These are phyloP conservation scores for Glaciozyma martinii DNA, from an alignment of 768 basidiomycete species.

Conservation along the genomic window DNA sequence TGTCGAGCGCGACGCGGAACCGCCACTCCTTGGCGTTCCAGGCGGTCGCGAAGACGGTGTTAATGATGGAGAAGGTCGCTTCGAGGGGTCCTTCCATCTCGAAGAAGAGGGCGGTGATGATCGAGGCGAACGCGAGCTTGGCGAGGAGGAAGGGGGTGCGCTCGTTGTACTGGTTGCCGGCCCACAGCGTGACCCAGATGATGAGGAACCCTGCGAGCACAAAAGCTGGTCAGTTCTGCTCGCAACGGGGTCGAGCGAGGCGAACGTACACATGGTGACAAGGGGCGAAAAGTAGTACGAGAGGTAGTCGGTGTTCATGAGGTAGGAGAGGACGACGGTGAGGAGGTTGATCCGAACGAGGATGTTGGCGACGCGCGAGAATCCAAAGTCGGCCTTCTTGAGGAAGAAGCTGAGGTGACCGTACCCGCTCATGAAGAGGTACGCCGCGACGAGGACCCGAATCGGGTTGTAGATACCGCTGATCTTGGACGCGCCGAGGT, in stretches of 20 bases:
- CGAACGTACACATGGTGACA: conserved; percentile 58
- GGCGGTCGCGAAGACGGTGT: conserved; percentile 58
- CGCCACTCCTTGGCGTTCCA: conserved; percentile 84
- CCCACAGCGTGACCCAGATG: conserved; percentile 68
- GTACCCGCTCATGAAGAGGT: conserved; percentile 79
- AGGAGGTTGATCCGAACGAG: conserved; percentile 75
- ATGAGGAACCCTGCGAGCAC: conserved; percentile 55
- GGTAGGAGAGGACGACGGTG: conserved; percentile 71
- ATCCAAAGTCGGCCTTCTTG: conserved; percentile 78
- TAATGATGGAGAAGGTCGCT: conserved; percentile 54
- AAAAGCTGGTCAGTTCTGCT: not conserved
- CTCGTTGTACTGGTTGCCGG: conserved; percentile 66
- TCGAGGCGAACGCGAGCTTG: conserved; percentile 63
- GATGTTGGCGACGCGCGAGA: conserved; percentile 64
- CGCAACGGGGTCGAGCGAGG: not conserved
- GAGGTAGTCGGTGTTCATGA: conserved; percentile 85
- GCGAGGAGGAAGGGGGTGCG: conserved; percentile 55
- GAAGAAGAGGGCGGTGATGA: conserved; percentile 58
- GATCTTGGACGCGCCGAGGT: conserved; percentile 77
- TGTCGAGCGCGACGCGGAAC: conserved; percentile 79
- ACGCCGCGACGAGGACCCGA: conserved; percentile 71
- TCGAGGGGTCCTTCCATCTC: conserved; percentile 55
- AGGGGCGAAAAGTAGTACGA: conserved; percentile 85
- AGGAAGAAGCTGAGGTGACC: conserved; percentile 65
- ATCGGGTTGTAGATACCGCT: conserved; percentile 90